phyloP scores from a whole-genome alignment of 306 rosid species.

The Carpinus fangiana region DNA sequence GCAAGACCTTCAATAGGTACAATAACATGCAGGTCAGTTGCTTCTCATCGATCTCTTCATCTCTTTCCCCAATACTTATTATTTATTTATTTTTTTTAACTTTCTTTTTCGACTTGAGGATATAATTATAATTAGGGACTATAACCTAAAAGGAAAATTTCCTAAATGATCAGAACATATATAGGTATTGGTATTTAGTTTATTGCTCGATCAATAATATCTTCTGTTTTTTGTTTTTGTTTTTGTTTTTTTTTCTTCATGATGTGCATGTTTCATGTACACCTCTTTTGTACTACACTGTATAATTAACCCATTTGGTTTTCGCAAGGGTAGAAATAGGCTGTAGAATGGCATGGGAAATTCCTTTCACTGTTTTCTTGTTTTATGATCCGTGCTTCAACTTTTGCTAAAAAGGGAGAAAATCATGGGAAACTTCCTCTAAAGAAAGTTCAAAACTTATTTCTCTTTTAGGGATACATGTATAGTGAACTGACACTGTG shows the following conservation, averaged over 20 bases:
- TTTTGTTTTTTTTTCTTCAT: background rate
- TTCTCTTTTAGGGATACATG: constrained; percentile 1
- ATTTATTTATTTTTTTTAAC: background rate
- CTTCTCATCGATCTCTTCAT: background rate
- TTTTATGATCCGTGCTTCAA: background rate
- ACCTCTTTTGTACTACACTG: background rate
- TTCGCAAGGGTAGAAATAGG: background rate
- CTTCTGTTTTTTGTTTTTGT: background rate
- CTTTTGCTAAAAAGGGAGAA: background rate
- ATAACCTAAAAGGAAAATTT: no score
- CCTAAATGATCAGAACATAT: no score
- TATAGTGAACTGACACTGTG: background rate
- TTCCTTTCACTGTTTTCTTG: background rate
- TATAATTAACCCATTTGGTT: background rate
- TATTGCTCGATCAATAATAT: background rate
- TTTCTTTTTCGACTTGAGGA: background rate
- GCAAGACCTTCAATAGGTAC: constrained; percentile 95
- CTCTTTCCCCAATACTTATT: background rate
- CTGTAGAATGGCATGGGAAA: background rate
- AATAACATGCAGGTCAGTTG: constrained; percentile 94
- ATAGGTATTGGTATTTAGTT: background rate
- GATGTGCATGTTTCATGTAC: background rate
- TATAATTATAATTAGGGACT: no score
- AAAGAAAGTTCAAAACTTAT: constrained; percentile 1
- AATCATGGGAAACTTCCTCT: no score